These are phyloP conservation scores for Aspergillus egyptiacus DNA, from an alignment of 495 filamentous ascomycete species.

Conservation along the genomic window DNA sequence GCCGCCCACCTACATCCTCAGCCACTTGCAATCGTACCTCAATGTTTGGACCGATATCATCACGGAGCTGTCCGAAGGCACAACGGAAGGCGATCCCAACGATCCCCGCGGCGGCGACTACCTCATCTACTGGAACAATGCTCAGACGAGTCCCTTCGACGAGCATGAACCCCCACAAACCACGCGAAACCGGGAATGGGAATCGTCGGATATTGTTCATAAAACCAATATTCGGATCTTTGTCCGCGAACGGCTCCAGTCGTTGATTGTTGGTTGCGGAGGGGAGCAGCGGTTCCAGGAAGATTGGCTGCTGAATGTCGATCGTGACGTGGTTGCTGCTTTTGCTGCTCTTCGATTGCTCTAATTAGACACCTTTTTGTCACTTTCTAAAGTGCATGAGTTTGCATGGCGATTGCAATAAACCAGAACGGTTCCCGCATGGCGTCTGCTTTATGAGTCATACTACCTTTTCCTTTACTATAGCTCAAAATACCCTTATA, in stretches of 20 bases:
- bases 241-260: slow-evolving; percentile 59
- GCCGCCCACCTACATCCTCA: slow-evolving; percentile 49
- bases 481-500: slow-evolving; percentile 6
- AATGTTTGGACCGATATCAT: slow-evolving; percentile 67
- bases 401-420: background rate
- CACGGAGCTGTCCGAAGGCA: slow-evolving; percentile 50
- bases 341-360: slow-evolving; percentile 56
- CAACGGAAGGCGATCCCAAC: slow-evolving; percentile 35
- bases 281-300: slow-evolving; percentile 68
- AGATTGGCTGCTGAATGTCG: slow-evolving; percentile 82
- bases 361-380: slow-evolving; percentile 7
- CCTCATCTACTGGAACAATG: slow-evolving; percentile 49
- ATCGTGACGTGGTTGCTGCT: slow-evolving; percentile 65
- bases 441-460: background rate
- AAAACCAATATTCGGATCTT: slow-evolving; percentile 63
- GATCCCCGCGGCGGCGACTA: slow-evolving; percentile 34
- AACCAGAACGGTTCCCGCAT: background rate
- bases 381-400: background rate
- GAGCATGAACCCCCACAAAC: slow-evolving; percentile 60
- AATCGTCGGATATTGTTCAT: slow-evolving; percentile 62
- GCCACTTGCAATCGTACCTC: slow-evolving; percentile 58
- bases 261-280: slow-evolving; percentile 60
- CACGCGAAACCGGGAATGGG: slow-evolving; percentile 49
- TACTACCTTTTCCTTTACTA: background rate
- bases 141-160: slow-evolving; percentile 25